A percentile compares a stretch with the other conserved stretches of the same genome.
These are phyloP conservation scores for Microstroma glucosiphilum DNA, from an alignment of 1,284 basidiomycete species.

Conservation along the genomic window DNA sequence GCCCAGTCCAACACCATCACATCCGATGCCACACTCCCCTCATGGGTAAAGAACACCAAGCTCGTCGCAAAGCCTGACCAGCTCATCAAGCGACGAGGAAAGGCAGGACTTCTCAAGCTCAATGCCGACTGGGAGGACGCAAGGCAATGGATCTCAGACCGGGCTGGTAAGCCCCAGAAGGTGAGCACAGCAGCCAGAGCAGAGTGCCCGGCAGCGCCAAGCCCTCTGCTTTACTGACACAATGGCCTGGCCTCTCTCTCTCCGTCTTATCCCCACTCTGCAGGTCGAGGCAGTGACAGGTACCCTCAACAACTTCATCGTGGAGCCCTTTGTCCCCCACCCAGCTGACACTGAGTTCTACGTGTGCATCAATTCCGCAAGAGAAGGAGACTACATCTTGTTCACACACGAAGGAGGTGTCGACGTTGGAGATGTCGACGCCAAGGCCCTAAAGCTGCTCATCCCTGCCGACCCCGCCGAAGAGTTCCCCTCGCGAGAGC, in stretches of 20 bases:
- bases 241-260: too few species aligned
- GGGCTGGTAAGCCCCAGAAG: constrained; percentile 89
- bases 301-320: constrained; percentile 92
- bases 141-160: constrained; percentile 70
- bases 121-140: constrained; percentile 82
- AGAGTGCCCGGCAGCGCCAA: not conserved
- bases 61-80: constrained; percentile 63
- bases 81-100: constrained; percentile 98
- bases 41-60: constrained; percentile 63
- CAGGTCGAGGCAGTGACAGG: constrained; percentile 89
- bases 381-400: constrained; percentile 91
- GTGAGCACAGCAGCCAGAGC: constrained; percentile 52
- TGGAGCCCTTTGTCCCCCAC: constrained; percentile 97
- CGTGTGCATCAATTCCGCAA: constrained; percentile 92
- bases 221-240: not conserved
- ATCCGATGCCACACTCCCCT: constrained; percentile 66
- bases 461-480: constrained; percentile 72
- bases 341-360: constrained; percentile 92
- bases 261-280: too few species aligned
- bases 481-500: constrained; percentile 73
- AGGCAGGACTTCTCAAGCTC: constrained; percentile 82
- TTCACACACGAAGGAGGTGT: constrained; percentile 99
- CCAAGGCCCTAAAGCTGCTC: constrained; percentile 84
- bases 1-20: constrained; percentile 72
- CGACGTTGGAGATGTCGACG: constrained; percentile 95